phyloP scores from a whole-genome alignment of 176 grass and related monocot genomes.

The Secale cereale region DNA sequence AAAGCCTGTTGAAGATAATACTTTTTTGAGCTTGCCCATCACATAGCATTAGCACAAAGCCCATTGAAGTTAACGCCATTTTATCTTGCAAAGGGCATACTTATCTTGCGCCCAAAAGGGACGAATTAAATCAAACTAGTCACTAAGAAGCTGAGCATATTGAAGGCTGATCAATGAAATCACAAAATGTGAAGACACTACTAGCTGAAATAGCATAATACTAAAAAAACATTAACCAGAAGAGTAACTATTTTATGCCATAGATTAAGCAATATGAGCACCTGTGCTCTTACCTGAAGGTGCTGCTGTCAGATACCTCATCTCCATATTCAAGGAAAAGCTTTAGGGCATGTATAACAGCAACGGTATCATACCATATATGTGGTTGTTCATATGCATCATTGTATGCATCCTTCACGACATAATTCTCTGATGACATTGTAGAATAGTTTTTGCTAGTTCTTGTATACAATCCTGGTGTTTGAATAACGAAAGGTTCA shows the following conservation, averaged over 20 bases:
- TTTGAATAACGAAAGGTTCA: constrained; percentile 65
- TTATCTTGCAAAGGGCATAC: too few species aligned
- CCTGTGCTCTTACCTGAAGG: constrained; percentile 59
- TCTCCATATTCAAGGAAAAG: constrained; percentile 73
- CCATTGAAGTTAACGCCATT: too few species aligned
- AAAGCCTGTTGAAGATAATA: neutral
- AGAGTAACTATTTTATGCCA: neutral
- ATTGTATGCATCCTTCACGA: constrained; percentile 24
- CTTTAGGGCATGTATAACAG: constrained; percentile 54
- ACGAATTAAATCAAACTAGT: neutral
- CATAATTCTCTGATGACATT: constrained; percentile 12
- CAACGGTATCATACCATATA: constrained; percentile 71
- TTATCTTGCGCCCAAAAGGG: neutral
- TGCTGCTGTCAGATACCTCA: constrained; percentile 61
- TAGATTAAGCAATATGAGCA: constrained; percentile 5
- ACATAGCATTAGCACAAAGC: too few species aligned
- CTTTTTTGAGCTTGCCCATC: neutral
- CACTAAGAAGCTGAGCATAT: neutral
- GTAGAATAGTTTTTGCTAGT: constrained; percentile 2
- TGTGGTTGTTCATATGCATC: constrained; percentile 81
- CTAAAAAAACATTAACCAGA: neutral
- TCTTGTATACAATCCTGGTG: constrained; percentile 18
- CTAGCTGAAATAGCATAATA: neutral
- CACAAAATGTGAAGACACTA: neutral
- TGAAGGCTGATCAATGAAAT: neutral